phyloP scores from a whole-genome alignment of 768 basidiomycete genomes.

The Leccinum pellstonianum region DNA sequence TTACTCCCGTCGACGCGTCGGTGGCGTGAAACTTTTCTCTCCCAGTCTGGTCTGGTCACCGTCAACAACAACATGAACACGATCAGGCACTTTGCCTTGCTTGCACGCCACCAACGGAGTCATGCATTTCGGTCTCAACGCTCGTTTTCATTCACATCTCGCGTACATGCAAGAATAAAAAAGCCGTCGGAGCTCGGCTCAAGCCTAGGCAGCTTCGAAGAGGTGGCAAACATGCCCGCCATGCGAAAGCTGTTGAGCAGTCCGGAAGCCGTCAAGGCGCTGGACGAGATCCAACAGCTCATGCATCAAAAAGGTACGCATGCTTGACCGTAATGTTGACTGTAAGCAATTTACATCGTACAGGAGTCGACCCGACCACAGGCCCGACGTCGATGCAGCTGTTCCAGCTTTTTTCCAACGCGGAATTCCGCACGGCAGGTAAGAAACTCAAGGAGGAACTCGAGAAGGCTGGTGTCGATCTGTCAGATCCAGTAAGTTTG shows the following conservation, averaged over 20 bases:
- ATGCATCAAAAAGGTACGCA: constrained; percentile 49
- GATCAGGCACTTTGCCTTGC: constrained; percentile 15
- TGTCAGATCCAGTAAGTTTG: constrained; percentile 48
- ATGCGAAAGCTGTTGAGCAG: constrained; percentile 49
- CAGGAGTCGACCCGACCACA: constrained; percentile 49
- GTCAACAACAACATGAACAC: constrained; percentile 23
- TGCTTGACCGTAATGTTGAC: neutral
- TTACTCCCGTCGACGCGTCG: constrained; percentile 14
- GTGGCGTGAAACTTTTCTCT: constrained; percentile 17
- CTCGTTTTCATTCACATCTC: constrained; percentile 31
- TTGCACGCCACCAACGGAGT: constrained; percentile 14
- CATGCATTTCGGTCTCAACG: constrained; percentile 20
- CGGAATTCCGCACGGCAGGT: constrained; percentile 51
- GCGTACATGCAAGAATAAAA: constrained; percentile 29
- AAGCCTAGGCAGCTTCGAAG: constrained; percentile 42
- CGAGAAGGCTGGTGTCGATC: constrained; percentile 59
- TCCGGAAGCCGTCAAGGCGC: constrained; percentile 49
- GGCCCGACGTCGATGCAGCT: constrained; percentile 53
- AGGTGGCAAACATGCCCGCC: constrained; percentile 38
- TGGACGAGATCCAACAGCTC: constrained; percentile 43
- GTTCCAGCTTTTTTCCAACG: constrained; percentile 50
- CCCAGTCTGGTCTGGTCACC: neutral
- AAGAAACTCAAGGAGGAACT: constrained; percentile 48
- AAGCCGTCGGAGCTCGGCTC: constrained; percentile 31
- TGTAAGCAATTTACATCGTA: neutral